A percentile compares a stretch with the other conserved stretches of the same genome.
phyloP scores from a whole-genome alignment of 2,329 filamentous ascomycete genomes.

The Cladophialophora carrionii region DNA sequence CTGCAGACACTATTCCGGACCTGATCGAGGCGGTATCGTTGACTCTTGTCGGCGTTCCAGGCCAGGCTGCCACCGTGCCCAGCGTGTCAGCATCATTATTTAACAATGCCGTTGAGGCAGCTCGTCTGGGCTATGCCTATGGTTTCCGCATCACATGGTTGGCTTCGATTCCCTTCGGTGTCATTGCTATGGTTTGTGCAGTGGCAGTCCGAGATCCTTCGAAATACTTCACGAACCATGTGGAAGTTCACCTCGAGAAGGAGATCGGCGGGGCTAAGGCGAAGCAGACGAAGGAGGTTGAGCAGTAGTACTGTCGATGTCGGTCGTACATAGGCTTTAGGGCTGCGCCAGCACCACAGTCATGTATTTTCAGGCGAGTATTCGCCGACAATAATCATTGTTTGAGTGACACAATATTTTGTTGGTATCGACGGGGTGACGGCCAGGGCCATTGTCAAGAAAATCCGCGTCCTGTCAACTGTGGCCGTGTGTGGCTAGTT shows the following conservation, averaged over 20 bases:
- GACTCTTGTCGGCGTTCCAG: slow-evolving; percentile 29
- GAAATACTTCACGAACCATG: slow-evolving; percentile 33
- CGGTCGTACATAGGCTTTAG: background rate
- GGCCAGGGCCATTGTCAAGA: background rate
- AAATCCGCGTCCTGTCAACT: background rate
- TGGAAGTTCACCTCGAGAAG: slow-evolving; percentile 30
- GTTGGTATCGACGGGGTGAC: background rate
- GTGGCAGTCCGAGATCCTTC: slow-evolving; percentile 30
- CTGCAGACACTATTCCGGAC: slow-evolving; percentile 21
- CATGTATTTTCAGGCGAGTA: background rate
- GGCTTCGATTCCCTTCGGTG: slow-evolving; percentile 30
- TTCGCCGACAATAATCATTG: background rate
- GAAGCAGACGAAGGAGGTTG: slow-evolving; percentile 20
- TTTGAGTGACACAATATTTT: background rate
- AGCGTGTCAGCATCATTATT: slow-evolving; percentile 24
- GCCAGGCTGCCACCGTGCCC: slow-evolving; percentile 27
- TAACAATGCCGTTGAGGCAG: slow-evolving; percentile 22
- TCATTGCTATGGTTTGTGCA: slow-evolving; percentile 28
- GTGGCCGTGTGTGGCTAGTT: background rate
- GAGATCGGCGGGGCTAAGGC: slow-evolving; percentile 21
- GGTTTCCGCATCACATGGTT: slow-evolving; percentile 32
- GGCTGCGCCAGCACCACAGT: background rate
- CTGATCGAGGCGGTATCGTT: slow-evolving; percentile 30
- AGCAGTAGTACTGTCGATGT: background rate
- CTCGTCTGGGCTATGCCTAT: slow-evolving; percentile 30